Evolutionary conservation across 1,284 basidiomycete species (phyloP), one percentile per base, ranked within the genome.

Genomic region (Ganoderma lingzhi): DNA sequence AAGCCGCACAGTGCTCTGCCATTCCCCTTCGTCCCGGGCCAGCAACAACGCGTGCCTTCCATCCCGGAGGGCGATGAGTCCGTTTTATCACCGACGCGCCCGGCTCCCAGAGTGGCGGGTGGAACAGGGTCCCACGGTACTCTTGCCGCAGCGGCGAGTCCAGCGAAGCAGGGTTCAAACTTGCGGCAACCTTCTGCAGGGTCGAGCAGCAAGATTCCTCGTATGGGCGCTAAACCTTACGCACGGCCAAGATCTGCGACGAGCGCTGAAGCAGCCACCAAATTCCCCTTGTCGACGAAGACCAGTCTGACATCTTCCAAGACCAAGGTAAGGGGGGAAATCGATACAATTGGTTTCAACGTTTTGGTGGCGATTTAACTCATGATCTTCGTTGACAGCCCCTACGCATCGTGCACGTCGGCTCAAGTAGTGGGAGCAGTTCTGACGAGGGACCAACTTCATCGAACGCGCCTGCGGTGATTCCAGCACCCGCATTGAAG

Each of bases 141-240:
- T 19, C 51, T 58, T n/a, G 68, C 62, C 15, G 60, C 70, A 12
- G 35, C 51, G 37, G 28, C 67, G 30, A 72, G 74, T 67, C 70
- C 77, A 4, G 48, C 71, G 17, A 75, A 75, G 56, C 77, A 82
- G 37, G 67, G 73, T 63, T 88, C 88, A 17, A 83, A 70, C 60
- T 75, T 91, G 63, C 88, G 86, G 73, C 88, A 90, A 73, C 80
- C 84, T 1, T 79, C 84, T 28, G 82, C 83, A 23, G 77, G 79
- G 28, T 82, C 83, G n/a, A 80, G 75, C 0, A 92, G 92, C 78
- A 86, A 84, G 78, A 93, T 93, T 72, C 92, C 92, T 8, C 83
- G 92, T 64, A 88, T 90, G 63, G 88, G 87, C 39, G 78, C 79
- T 19, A 93, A 92, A 71, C 91, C 92, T 0, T 93, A 93, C 77